phyloP scores from a whole-genome alignment of 2,329 filamentous ascomycete genomes.

The Clonostachys byssicola region DNA sequence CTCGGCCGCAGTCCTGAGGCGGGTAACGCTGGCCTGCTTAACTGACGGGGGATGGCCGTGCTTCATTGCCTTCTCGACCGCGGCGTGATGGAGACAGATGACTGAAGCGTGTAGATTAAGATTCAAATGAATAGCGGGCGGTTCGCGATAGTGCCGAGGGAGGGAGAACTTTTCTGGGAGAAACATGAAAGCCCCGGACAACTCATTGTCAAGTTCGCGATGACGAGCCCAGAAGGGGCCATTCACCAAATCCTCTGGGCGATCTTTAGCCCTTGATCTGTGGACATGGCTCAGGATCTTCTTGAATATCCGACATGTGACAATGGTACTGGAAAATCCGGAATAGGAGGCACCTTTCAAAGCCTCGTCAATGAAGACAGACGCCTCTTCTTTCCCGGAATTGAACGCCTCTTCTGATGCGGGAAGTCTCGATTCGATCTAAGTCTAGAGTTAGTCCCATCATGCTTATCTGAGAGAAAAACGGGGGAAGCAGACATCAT shows the following conservation, averaged over 20 bases:
- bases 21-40: constrained; percentile 65
- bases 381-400: constrained; percentile 57
- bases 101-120: constrained; percentile 84
- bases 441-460: constrained; percentile 5
- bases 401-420: constrained; percentile 73
- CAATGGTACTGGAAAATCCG: constrained; percentile 65
- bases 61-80: constrained; percentile 77
- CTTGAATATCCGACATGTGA: constrained; percentile 78
- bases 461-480: not conserved
- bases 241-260: constrained; percentile 67
- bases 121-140: constrained; percentile 76
- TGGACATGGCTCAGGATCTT: constrained; percentile 79
- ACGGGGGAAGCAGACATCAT: constrained; percentile 46
- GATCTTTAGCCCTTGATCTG: constrained; percentile 63
- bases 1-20: constrained; percentile 75
- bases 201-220: constrained; percentile 72
- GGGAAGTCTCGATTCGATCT: constrained; percentile 77
- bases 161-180: constrained; percentile 72
- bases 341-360: constrained; percentile 62
- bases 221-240: constrained; percentile 87
- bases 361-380: constrained; percentile 59
- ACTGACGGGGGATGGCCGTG: constrained; percentile 62
- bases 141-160: constrained; percentile 63
- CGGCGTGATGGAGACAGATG: constrained; percentile 86
- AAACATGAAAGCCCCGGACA: constrained; percentile 75